Conservation (phyloP, 192 early-diverging fungal species). For the Diversispora epigaea region DNA sequence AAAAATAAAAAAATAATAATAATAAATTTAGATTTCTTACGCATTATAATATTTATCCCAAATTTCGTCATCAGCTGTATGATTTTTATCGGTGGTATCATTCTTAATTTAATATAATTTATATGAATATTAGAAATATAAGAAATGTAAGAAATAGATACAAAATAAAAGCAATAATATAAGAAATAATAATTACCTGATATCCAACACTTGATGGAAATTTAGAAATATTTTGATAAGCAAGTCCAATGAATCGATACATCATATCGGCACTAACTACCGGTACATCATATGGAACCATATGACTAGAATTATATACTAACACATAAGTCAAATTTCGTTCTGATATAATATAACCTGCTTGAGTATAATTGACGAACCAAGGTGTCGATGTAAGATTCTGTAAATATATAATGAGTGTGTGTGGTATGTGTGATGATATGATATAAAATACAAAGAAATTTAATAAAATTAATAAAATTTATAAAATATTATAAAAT, state of each 20-base stretch:
- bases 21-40: not conserved
- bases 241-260: conserved; percentile 73
- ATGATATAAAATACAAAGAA: not conserved
- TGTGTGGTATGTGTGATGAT: no score
- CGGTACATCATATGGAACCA: conserved; percentile 89
- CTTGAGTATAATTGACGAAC: conserved; percentile 44
- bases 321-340: conserved; percentile 78
- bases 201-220: conserved; percentile 33
- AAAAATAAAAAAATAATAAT: not conserved
- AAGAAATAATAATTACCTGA: not conserved
- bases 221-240: conserved; percentile 30
- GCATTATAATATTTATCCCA: conserved; percentile 39
- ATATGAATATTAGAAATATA: not conserved
- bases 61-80: conserved; percentile 23
- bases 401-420: not conserved
- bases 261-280: conserved; percentile 80
- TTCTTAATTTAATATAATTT: not conserved
- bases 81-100: conserved; percentile 8
- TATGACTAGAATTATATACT: conserved; percentile 83
- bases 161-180: not conserved
- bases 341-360: conserved; percentile 46
- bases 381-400: conserved; percentile 38
- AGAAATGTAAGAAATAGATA: no score
- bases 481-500: not conserved
- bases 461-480: not conserved